Evolutionary conservation across 805 yeast genomes (phyloP), one percentile per base, ranked within the genome.

Genomic region (Candida maesae): DNA sequence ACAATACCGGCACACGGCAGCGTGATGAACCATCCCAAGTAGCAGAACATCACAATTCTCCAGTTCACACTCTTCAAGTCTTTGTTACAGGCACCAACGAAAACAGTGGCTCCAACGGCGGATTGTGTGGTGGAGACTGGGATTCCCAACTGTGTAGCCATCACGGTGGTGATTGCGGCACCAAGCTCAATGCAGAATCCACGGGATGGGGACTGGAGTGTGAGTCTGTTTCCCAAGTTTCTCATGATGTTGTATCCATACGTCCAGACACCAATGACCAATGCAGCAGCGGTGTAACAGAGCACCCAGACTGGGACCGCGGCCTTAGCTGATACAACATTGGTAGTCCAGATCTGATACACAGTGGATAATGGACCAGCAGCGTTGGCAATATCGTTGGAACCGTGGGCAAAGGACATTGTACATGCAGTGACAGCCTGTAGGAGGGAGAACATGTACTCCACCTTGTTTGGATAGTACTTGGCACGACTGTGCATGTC

Each of bases 371-470:
- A 68, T 25, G 91, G 90, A 50, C 88, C 90, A 24, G 84, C 74
- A 28, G 91, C 89, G 53, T 83, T 83, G 36, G 88, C 73, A 47
- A 84, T 81, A 64, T 83, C 91, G 56, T 83, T 83, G 29, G 91
- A 81, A 42, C 91, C 91, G 56, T 83, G 91, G 6, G 90, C 86
- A 61, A 84, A 81, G 2, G 90, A 82, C 82, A 82, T 81, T 37
- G 88, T 82, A 51, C 79, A 74, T 13, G 91, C 90, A 31, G 90
- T 82, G 47, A 82, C 62, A 38, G 78, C 81, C 63, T 83, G 91
- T 40, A 81, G 65, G 47, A 81, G 66, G 4, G 90, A 76, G 59
- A 75, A 83, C 49, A 83, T 61, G 59, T 72, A 79, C 64, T 83
- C 91, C 43, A 79, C 66, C 60, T 79, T 78, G 73, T 77, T 79